Percentiles rank a stretch among this genome's conserved stretches.
phyloP scores from a whole-genome alignment of 1,284 basidiomycete genomes.

The Cryptococcus neoformans region DNA sequence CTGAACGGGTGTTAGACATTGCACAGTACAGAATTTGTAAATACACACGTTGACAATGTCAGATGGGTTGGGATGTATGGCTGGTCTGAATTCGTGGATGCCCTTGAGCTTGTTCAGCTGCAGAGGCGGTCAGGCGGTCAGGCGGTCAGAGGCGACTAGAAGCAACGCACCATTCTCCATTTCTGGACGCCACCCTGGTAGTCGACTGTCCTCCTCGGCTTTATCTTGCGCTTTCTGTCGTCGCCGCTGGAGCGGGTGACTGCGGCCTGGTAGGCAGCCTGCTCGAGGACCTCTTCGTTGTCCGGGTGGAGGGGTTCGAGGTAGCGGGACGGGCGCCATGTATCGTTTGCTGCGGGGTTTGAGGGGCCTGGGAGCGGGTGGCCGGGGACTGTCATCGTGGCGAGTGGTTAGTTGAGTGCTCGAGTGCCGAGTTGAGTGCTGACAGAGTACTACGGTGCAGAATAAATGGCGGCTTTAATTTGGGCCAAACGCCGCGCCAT shows the following conservation, averaged over 20 bases:
- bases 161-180: constrained; percentile 67
- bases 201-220: constrained; percentile 90
- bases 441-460: too few relatives aligned
- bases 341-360: constrained; percentile 12
- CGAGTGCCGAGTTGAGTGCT: neutral
- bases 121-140: neutral
- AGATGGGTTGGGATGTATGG: constrained; percentile 73
- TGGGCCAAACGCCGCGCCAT: neutral
- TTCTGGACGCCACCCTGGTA: constrained; percentile 83
- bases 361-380: neutral
- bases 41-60: constrained; percentile 58
- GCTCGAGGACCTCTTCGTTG: constrained; percentile 66
- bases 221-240: constrained; percentile 74
- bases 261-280: constrained; percentile 71
- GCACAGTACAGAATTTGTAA: too few relatives aligned
- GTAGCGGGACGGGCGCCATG: constrained; percentile 54
- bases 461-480: neutral
- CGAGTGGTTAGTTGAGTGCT: neutral
- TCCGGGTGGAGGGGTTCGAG: constrained; percentile 60
- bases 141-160: neutral
- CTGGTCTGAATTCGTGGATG: constrained; percentile 67
- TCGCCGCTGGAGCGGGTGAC: constrained; percentile 49
- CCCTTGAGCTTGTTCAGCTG: constrained; percentile 72
- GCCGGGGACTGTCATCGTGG: neutral
- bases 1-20: constrained; percentile 51